These are phyloP conservation scores for Colletotrichum brevisporum DNA, from an alignment of 2,329 filamentous ascomycete genomes.

Conservation along the genomic window DNA sequence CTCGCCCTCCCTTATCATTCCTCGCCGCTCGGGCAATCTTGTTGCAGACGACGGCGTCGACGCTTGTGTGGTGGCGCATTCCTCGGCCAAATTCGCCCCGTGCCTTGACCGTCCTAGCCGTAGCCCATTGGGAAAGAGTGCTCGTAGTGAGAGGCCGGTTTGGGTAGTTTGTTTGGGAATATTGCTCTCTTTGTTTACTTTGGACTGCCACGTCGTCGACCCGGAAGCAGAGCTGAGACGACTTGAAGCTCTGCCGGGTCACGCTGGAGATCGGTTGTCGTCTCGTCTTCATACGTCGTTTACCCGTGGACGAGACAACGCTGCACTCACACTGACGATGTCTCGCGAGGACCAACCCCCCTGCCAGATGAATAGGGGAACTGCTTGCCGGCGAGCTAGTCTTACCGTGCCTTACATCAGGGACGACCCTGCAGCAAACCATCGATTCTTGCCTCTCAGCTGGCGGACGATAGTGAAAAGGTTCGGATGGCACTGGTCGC, in stretches of 20 bases:
- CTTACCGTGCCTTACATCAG: conserved; percentile 24
- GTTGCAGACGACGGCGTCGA: conserved; percentile 39
- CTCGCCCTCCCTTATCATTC: conserved; percentile 39
- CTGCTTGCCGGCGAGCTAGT: neutral
- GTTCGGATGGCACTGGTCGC: conserved; percentile 27
- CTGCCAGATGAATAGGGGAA: neutral
- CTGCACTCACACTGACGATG: neutral
- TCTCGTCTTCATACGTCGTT: no score
- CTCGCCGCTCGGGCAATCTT: conserved; percentile 41
- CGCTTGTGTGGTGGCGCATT: conserved; percentile 40
- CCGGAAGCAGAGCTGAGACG: neutral
- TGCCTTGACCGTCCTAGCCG: conserved; percentile 36
- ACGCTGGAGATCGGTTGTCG: no score
- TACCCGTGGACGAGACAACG: neutral
- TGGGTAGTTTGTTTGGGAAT: conserved; percentile 35
- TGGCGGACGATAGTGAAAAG: neutral
- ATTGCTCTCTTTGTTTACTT: conserved; percentile 30
- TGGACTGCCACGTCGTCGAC: neutral
- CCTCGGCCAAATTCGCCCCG: conserved; percentile 35
- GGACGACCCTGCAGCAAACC: conserved; percentile 19
- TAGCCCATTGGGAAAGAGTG: conserved; percentile 22
- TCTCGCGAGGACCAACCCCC: neutral
- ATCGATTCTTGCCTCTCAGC: conserved; percentile 15
- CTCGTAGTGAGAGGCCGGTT: conserved; percentile 6
- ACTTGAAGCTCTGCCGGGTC: neutral